phyloP scores from a whole-genome alignment of 2,329 filamentous ascomycete species.

The Fusarium nanum region DNA sequence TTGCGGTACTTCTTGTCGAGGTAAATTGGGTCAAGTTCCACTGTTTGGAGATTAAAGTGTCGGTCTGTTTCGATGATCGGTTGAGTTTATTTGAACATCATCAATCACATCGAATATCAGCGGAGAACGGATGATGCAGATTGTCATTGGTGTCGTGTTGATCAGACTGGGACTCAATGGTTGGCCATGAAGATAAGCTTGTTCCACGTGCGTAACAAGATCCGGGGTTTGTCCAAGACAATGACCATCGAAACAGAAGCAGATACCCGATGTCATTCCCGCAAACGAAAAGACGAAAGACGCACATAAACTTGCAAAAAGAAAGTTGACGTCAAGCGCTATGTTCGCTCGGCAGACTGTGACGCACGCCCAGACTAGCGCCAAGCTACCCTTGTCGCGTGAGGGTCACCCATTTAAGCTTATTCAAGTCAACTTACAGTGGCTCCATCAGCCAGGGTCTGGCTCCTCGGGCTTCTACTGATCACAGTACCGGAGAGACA shows the following conservation, averaged over 20 bases:
- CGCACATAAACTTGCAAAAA: conserved; percentile 6
- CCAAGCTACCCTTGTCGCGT: conserved; percentile 26
- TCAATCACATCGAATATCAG: background rate
- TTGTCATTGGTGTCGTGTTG: background rate
- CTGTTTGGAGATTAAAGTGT: background rate
- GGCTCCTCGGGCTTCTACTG: background rate
- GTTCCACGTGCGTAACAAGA: background rate
- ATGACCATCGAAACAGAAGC: background rate
- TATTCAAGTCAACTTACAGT: conserved; percentile 14
- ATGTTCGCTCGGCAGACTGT: conserved; percentile 17
- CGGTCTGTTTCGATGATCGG: background rate
- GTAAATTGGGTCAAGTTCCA: conserved; percentile 19
- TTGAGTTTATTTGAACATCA: background rate
- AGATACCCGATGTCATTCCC: background rate
- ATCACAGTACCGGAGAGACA: background rate
- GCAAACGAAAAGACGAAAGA: background rate
- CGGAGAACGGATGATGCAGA: background rate
- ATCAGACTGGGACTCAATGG: background rate
- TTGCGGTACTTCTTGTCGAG: background rate
- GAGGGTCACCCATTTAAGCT: conserved; percentile 35
- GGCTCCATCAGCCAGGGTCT: background rate
- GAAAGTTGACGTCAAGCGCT: conserved; percentile 34
- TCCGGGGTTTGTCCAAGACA: background rate
- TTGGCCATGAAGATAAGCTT: conserved; percentile 1
- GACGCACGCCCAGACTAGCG: conserved; percentile 39